A percentile compares a stretch with the other conserved stretches of the same genome.
These are phyloP conservation scores for Nyssa sinensis DNA, from an alignment of 148 eudicot genomes.

Conservation along the genomic window DNA sequence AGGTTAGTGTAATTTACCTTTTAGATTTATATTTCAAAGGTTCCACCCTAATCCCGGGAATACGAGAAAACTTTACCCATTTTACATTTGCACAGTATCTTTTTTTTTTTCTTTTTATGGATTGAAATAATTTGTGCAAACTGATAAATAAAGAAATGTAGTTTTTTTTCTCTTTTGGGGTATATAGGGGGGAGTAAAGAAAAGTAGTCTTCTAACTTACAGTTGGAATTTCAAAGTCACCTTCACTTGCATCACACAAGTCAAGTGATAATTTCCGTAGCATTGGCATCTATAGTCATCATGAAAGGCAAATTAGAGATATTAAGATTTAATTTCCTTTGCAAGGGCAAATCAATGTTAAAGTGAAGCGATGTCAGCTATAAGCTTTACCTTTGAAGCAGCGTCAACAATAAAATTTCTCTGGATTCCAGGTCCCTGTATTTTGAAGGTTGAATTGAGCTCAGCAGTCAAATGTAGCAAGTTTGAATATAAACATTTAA, in stretches of 20 bases:
- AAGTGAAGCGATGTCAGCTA: background rate
- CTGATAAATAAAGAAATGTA: background rate
- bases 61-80: background rate
- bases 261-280: constrained; percentile 83
- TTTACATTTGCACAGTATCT: background rate
- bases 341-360: background rate
- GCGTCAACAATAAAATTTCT: constrained; percentile 53
- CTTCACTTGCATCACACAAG: constrained; percentile 73
- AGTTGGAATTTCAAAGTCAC: constrained; percentile 65
- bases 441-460: constrained; percentile 1
- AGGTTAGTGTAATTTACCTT: too few relatives aligned
- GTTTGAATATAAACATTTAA: background rate
- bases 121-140: background rate
- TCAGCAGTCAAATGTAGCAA: constrained; percentile 9
- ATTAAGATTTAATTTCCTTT: background rate
- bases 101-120: background rate
- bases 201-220: constrained; percentile 43
- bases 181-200: too few relatives aligned
- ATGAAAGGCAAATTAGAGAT: background rate
- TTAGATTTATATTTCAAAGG: background rate
- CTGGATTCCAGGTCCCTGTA: constrained; percentile 75
- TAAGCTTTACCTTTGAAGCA: constrained; percentile 55
- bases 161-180: too few relatives aligned
- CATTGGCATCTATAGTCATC: constrained; percentile 70
- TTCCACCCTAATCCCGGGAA: background rate